Evolutionary conservation across 2,329 filamentous ascomycete genomes (phyloP).

Genomic region (Fusarium sp.): DNA sequence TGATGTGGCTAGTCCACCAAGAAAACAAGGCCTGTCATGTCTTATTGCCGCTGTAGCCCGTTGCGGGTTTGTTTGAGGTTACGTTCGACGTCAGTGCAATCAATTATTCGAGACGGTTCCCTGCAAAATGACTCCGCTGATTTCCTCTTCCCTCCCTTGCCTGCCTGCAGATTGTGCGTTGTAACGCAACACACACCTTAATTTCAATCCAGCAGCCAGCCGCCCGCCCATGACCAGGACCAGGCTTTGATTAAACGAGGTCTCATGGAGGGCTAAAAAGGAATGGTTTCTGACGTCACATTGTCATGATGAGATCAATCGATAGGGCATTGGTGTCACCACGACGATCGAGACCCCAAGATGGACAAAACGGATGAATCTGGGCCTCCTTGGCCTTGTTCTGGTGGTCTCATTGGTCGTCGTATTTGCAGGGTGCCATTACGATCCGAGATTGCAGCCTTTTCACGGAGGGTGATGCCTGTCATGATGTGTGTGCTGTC

Average conservation of each 20-base stretch:
- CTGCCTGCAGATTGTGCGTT: background rate
- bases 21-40: constrained; percentile 29
- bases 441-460: background rate
- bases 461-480: constrained; percentile 12
- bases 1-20: constrained; percentile 20
- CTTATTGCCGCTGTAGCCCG: constrained; percentile 30
- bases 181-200: constrained; percentile 12
- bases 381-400: background rate
- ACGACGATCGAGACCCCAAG: constrained; percentile 20
- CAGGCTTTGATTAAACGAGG: constrained; percentile 9
- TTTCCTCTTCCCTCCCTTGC: constrained; percentile 7
- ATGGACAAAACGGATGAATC: constrained; percentile 2
- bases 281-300: constrained; percentile 33
- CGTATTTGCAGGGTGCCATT: constrained; percentile 9
- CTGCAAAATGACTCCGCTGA: constrained; percentile 25
- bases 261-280: background rate
- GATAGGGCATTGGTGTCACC: constrained; percentile 18
- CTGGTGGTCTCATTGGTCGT: constrained; percentile 15
- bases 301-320: constrained; percentile 40
- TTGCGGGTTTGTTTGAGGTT: constrained; percentile 27
- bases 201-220: background rate
- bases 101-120: constrained; percentile 19
- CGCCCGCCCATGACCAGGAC: background rate
- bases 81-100: constrained; percentile 31
- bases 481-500: constrained; percentile 27